Evolutionary conservation across 148 eudicot genomes (phyloP), one percentile per base, ranked within the genome.

Genomic region (Pouteria glomerata): DNA sequence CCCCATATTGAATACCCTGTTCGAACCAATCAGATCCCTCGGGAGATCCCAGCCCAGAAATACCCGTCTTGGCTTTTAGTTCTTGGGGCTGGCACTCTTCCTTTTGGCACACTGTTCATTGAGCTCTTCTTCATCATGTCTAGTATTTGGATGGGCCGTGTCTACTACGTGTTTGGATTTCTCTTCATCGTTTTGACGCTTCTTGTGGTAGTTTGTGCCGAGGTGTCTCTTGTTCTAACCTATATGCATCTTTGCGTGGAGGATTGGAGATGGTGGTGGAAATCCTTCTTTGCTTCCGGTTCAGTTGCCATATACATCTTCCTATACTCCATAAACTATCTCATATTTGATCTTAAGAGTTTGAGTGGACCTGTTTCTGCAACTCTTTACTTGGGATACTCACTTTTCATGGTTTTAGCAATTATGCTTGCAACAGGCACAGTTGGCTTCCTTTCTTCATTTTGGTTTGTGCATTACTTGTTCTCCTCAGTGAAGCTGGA

Each of bases 91-190:
- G 77, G 77, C 12, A 66, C 77, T 14, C 77, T 75, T 35, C 82
- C 82, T 7, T 79, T 79, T 55, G 82, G 82, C 1, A 79, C 82
- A 59, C 82, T 79, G 35, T 79, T 79, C 64, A 79, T 79, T 16
- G 82, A 79, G 72, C 78, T 79, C 37, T 79, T 79, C 66, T 79
- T 79, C 70, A 79, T 79, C 66, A 79, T 79, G 82, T 79, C 82
- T 1, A 74, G 78, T 67, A 75, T 79, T 23, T 79, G 82, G 82
- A 64, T 79, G 82, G 82, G 82, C 37, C 71, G 78, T 0, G 82
- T 79, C 4, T 79, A 79, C 63, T 79, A 79, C 31, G 82, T 79
- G 8, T 79, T 79, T 29, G 82, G 82, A 4, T 79, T 79, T 64
- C 61, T 74, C 35, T 76, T 79, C 6, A 27, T 79, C 13, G 82